Percentiles rank a stretch among this genome's conserved stretches.
These are phyloP conservation scores for Apiotrichum mycotoxinovorans DNA, from an alignment of 1,284 basidiomycete species.

Conservation along the genomic window DNA sequence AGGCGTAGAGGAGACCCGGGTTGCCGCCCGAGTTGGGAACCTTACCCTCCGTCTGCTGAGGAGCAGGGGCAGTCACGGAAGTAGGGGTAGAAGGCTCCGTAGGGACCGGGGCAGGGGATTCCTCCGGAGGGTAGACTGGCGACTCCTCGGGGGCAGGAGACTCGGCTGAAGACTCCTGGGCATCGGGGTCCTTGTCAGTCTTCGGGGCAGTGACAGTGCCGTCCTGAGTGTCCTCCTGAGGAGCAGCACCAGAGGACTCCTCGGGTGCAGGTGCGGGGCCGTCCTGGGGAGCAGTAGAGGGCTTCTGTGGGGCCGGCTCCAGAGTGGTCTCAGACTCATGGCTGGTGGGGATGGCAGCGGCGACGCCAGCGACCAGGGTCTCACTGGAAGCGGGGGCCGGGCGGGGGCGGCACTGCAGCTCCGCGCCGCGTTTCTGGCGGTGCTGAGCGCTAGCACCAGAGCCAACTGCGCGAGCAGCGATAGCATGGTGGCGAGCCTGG, in stretches of 20 bases:
- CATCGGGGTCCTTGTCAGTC: too few species aligned
- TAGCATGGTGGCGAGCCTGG: neutral
- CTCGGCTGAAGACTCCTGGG: too few species aligned
- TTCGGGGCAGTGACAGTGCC: too few species aligned
- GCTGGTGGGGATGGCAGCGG: neutral
- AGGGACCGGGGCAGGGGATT: too few species aligned
- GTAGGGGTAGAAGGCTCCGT: neutral
- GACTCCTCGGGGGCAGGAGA: too few species aligned
- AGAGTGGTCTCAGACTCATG: too few species aligned
- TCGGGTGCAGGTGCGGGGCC: too few species aligned
- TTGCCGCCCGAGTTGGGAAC: neutral
- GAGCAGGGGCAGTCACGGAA: neutral
- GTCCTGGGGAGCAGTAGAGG: neutral
- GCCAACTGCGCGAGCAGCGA: neutral
- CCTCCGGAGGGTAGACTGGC: too few species aligned
- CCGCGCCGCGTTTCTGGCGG: neutral
- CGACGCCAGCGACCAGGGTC: neutral
- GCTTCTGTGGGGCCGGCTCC: too few species aligned
- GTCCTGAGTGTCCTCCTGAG: too few species aligned
- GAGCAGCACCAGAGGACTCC: too few species aligned
- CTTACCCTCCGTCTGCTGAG: neutral
- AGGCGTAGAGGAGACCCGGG: neutral
- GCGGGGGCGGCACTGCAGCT: neutral
- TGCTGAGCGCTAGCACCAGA: neutral
- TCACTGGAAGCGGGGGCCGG: neutral